Evolutionary conservation across 495 filamentous ascomycete genomes (phyloP), one percentile per base, ranked within the genome.

Genomic region (Talaromyces adpressus): DNA sequence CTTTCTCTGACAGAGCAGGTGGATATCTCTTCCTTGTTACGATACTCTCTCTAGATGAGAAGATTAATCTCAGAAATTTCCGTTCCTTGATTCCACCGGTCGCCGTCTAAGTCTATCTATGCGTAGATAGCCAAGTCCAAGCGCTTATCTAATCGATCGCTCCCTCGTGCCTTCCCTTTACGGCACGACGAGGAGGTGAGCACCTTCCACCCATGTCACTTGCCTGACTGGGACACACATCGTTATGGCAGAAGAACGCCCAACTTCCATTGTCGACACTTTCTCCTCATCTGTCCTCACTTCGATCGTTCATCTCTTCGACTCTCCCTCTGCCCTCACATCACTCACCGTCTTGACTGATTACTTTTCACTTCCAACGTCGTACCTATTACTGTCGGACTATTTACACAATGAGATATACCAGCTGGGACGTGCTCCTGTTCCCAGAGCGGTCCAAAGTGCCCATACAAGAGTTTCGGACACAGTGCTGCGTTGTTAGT

Each of bases 381-480:
- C 18, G 20, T 25, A 53, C 64, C 66, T 70, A 62, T 62, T 18
- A 45, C 39, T 6, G 16, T 11, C 4, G 14, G 1, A 45, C 51
- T 53, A 53, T 18, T 53, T 22, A 22, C 52, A 56, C 29, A 0
- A 95, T 95, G 91, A 86, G 91, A 59, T 95, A 90, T 79, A 82
- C 89, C 62, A 87, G 88, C 67, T 94, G 91, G 92, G 92, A 95
- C 70, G 82, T 93, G 59, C 85, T 95, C 57, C 78, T 96, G 62
- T 94, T 95, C 72, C 88, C 91, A 1, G 75, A 79, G 51, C 73
- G 74, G 32, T 81, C 76, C 60, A 84, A 83, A 64, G 80, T 89
- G 18, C 91, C 91, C 8, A 72, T 93, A 51, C 91, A 93, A 70
- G 92, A 96, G 71, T 96, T 94, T 83, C 89, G 87, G 69, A 92